Evolutionary conservation across 305 asterid species (phyloP).

Genomic region (Fraxinus nigra): DNA sequence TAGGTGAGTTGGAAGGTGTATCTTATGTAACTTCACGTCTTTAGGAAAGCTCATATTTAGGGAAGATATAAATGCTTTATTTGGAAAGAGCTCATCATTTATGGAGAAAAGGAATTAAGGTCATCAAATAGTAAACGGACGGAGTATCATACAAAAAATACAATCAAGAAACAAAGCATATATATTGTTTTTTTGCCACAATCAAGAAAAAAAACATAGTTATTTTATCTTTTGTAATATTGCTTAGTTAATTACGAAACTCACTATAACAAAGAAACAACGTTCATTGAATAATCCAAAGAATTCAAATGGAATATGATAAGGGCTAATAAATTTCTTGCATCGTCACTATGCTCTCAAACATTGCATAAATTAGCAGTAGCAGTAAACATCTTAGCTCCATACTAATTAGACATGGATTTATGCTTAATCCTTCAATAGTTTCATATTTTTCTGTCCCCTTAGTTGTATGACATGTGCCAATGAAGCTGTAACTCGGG

Average conservation of each 20-base stretch:
- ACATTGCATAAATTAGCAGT: neutral
- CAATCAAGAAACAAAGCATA: neutral
- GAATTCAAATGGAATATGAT: neutral
- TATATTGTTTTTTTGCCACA: neutral
- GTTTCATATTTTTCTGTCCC: neutral
- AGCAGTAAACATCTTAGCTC: neutral
- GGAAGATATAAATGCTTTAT: neutral
- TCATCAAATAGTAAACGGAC: neutral
- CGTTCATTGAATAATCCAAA: neutral
- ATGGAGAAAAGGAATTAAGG: neutral
- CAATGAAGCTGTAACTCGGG: conserved; percentile 1
- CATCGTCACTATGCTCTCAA: neutral
- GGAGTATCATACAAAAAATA: neutral
- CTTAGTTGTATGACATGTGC: neutral
- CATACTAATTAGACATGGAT: neutral
- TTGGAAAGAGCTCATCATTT: neutral
- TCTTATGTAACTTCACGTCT: neutral
- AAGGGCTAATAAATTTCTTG: neutral
- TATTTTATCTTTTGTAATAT: neutral
- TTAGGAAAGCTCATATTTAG: neutral
- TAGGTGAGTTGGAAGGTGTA: neutral
- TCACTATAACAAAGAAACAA: neutral
- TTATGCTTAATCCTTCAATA: neutral
- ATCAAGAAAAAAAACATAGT: neutral
- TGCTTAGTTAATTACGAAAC: neutral